Evolutionary conservation across 306 rosid genomes (phyloP), one percentile per base, ranked within the genome.

Genomic region (Corylus heterophylla): DNA sequence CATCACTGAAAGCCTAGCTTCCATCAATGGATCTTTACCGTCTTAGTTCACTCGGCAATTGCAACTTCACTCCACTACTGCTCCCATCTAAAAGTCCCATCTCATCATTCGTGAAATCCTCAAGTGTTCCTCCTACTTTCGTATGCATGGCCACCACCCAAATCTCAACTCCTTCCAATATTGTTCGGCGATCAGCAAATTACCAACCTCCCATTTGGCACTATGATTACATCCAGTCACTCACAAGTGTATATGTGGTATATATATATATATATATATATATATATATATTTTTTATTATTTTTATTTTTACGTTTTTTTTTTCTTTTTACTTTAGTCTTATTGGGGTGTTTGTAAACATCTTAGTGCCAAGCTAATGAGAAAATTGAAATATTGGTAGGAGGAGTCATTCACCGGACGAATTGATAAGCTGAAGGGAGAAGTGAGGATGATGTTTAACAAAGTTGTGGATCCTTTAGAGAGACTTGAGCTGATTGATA

Each of bases 131-230:
- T 58, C 17, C 1, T 16, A 6, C 70, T 64, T 7, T 35, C 18
- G 10, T 12, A 7, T 64, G 47, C 47, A 64, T 13, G 70, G 20
- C 17, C 42, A 8, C 70, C 45, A 14, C 11, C 4, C 9, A 64
- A 35, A 64, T 35, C 9, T 64, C 70, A 31, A 13, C 5, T 8
- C 7, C 14, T 64, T 8, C 22, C 4, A 35, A 29, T 31, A n/a
- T 75, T 11, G 59, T 35, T 37, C 80, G 80, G 17, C 69, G 84
- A 54, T 54, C 79, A 12, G 84, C 84, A 75, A 75, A 81, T 50
- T 81, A 75, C 25, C 64, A 69, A 9, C 54, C 76, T 16, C 31
- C 80, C 62, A 55, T 75, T 47, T 81, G 84, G 84, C 18, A 68
- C 12, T 54, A 58, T 69, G 76, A 81, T 18, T 69, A 44, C 6